These are phyloP conservation scores for Hippophae gyantsensis DNA, from an alignment of 306 rosid genomes.

Conservation along the genomic window DNA sequence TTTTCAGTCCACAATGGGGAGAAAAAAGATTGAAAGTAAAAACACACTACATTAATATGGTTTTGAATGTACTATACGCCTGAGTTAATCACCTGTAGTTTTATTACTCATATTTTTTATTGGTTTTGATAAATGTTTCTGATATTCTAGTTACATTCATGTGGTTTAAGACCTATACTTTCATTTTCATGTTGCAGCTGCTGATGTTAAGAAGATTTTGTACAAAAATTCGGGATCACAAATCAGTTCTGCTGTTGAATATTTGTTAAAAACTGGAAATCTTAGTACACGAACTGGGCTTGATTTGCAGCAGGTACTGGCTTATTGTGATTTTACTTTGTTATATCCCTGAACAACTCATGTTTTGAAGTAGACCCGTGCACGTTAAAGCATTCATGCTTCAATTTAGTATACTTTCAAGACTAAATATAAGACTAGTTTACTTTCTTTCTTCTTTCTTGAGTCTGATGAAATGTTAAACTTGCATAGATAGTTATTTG, in stretches of 20 bases:
- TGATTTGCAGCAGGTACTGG: slow-evolving; percentile 87
- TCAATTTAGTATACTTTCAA: too few species aligned
- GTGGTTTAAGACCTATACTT: not conserved
- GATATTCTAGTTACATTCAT: not conserved
- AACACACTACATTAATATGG: too few species aligned
- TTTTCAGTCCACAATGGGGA: too few species aligned
- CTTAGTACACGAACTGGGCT: slow-evolving; percentile 50
- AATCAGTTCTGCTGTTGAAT: slow-evolving; percentile 52
- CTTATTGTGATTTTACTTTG: slow-evolving; percentile 13
- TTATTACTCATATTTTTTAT: too few species aligned
- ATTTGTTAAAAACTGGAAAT: slow-evolving; percentile 77
- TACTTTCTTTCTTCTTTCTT: not conserved
- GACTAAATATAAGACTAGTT: not conserved
- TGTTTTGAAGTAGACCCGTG: too few species aligned
- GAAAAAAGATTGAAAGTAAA: too few species aligned
- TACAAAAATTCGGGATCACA: slow-evolving; percentile 42
- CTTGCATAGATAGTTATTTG: not conserved
- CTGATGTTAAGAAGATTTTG: slow-evolving; percentile 48
- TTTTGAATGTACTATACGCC: too few species aligned
- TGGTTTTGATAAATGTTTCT: too few species aligned
- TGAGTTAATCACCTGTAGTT: too few species aligned
- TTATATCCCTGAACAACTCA: not conserved
- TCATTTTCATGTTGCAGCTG: slow-evolving; percentile 35
- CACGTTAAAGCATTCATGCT: not conserved
- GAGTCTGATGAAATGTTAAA: not conserved